These are phyloP conservation scores for Hanseniaspora vineae DNA, from an alignment of 805 yeast genomes.

Conservation along the genomic window DNA sequence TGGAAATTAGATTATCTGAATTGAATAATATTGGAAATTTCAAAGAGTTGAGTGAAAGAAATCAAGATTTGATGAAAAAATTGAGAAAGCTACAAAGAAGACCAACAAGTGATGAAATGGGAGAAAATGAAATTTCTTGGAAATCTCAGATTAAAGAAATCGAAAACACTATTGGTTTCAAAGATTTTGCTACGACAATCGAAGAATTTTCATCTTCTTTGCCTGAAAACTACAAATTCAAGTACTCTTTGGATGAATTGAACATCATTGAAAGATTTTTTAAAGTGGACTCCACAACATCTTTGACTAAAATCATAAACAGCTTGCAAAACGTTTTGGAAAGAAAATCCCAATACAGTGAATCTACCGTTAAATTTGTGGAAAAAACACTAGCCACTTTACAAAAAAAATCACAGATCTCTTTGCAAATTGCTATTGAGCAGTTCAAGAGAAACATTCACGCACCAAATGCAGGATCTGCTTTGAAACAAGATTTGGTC, in stretches of 20 bases:
- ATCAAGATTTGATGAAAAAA: conserved; percentile 10
- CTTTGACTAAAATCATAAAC: conserved; percentile 39
- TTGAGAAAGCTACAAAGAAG: conserved; percentile 7
- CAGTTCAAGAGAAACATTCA: conserved; percentile 49
- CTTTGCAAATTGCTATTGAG: conserved; percentile 59
- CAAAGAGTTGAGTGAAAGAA: conserved; percentile 18
- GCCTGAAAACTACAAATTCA: conserved; percentile 51
- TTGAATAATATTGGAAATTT: conserved; percentile 27
- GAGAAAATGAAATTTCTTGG: conserved; percentile 29
- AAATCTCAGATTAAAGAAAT: conserved; percentile 12
- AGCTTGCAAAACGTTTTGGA: conserved; percentile 31
- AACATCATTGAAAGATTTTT: conserved; percentile 60
- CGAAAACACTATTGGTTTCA: conserved; percentile 31
- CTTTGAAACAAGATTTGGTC: conserved; percentile 59
- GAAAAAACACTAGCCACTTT: conserved; percentile 40
- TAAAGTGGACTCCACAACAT: conserved; percentile 28
- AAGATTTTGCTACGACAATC: conserved; percentile 36
- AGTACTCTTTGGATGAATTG: conserved; percentile 42
- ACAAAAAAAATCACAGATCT: conserved; percentile 59
- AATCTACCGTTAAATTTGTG: conserved; percentile 58
- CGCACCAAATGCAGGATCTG: conserved; percentile 41
- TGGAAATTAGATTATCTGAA: conserved; percentile 53
- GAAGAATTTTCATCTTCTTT: conserved; percentile 66
- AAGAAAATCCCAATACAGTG: conserved; percentile 23
- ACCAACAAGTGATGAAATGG: conserved; percentile 7